phyloP scores from a whole-genome alignment of 1,284 basidiomycete genomes.

The Farysia itapuensis region DNA sequence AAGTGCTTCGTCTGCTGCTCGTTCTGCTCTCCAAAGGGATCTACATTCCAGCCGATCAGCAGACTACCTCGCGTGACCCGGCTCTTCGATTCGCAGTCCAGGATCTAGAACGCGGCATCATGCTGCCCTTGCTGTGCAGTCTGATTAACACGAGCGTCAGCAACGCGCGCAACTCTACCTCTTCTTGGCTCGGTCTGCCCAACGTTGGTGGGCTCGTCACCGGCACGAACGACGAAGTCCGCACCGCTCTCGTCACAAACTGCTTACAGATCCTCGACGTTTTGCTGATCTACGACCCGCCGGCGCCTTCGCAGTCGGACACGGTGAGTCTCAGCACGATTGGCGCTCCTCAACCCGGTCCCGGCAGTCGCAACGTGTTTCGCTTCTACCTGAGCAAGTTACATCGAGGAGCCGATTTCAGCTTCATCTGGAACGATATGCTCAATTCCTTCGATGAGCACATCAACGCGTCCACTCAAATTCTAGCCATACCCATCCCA shows the following conservation, averaged over 20 bases:
- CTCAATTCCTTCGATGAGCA: slow-evolving; percentile 24
- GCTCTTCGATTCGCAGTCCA: slow-evolving; percentile 37
- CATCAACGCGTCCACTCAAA: slow-evolving; percentile 26
- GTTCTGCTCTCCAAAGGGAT: slow-evolving; percentile 54
- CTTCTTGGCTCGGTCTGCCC: slow-evolving; percentile 24
- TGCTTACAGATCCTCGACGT: slow-evolving; percentile 49
- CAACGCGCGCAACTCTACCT: slow-evolving; percentile 27
- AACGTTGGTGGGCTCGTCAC: slow-evolving; percentile 15
- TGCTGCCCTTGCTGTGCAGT: slow-evolving; percentile 54
- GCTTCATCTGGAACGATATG: slow-evolving; percentile 35
- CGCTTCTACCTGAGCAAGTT: slow-evolving; percentile 54
- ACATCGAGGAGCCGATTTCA: slow-evolving; percentile 52
- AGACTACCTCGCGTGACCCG: slow-evolving; percentile 11
- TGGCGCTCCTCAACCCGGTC: slow-evolving; percentile 10
- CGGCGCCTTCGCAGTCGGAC: slow-evolving; percentile 13
- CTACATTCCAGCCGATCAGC: slow-evolving; percentile 39
- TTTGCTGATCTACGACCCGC: slow-evolving; percentile 43
- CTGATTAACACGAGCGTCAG: slow-evolving; percentile 50
- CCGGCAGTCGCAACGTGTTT: slow-evolving; percentile 42
- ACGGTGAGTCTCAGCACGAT: slow-evolving; percentile 25
- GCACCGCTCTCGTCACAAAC: slow-evolving; percentile 26
- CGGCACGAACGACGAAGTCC: slow-evolving; percentile 30
- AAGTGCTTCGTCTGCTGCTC: slow-evolving; percentile 50
- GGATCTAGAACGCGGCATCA: slow-evolving; percentile 35
- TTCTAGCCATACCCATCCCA: slow-evolving; percentile 25